Percentiles rank a stretch among this genome's conserved stretches.
Evolutionary conservation across 768 basidiomycete species (phyloP).

Genomic region (Phaeotremella skinneri): DNA sequence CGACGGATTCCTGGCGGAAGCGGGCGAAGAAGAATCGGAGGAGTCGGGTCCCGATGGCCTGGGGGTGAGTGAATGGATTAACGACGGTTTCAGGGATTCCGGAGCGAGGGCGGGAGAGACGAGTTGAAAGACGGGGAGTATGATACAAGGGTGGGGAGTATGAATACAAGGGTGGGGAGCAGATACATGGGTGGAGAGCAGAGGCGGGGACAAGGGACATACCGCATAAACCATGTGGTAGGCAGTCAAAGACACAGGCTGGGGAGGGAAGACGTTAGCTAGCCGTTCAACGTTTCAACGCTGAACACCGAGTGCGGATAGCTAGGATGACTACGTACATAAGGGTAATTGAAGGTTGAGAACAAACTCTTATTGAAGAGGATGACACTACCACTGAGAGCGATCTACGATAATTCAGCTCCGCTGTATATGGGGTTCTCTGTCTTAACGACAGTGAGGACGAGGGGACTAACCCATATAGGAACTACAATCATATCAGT

Average conservation of each 20-base stretch:
- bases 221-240: slow-evolving; percentile 32
- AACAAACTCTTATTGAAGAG: slow-evolving; percentile 29
- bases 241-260: slow-evolving; percentile 33
- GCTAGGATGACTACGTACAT: slow-evolving; percentile 13
- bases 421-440: too few species aligned
- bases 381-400: slow-evolving; percentile 20
- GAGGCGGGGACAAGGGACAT: background rate
- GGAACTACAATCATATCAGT: slow-evolving; percentile 4
- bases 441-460: background rate
- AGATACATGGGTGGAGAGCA: background rate
- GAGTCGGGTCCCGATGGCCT: slow-evolving; percentile 24
- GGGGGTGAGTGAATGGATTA: too few species aligned
- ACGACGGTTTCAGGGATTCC: too few species aligned
- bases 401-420: slow-evolving; percentile 11
- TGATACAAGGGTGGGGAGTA: too few species aligned
- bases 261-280: background rate
- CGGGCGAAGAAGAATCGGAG: slow-evolving; percentile 13
- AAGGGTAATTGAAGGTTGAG: slow-evolving; percentile 20
- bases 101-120: too few species aligned
- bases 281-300: too few species aligned
- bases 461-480: background rate
- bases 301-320: background rate
- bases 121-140: too few species aligned
- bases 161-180: too few species aligned
- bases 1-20: slow-evolving; percentile 4